These are phyloP conservation scores for Zoysia pacifica DNA, from an alignment of 176 grass and related monocot genomes.

Conservation along the genomic window DNA sequence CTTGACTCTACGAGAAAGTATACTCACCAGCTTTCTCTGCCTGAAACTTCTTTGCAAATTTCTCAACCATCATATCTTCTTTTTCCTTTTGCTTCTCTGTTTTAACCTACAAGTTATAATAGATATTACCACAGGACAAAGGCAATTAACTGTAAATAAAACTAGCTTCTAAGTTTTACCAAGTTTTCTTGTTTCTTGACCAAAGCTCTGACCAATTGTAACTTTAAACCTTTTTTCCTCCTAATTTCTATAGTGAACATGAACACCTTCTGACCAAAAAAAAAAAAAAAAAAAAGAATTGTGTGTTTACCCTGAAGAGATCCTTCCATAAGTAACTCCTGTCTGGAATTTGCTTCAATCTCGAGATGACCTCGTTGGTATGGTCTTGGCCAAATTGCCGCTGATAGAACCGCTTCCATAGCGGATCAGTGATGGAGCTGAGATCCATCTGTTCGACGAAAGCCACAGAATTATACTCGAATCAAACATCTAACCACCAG, in stretches of 20 bases:
- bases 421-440: slow-evolving; percentile 35
- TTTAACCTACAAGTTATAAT: slow-evolving; percentile 33
- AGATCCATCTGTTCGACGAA: slow-evolving; percentile 43
- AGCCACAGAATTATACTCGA: background rate
- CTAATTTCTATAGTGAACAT: background rate
- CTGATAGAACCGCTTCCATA: slow-evolving; percentile 51
- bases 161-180: background rate
- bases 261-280: background rate
- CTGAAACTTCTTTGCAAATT: slow-evolving; percentile 41
- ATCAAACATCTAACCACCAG: background rate
- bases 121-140: slow-evolving; percentile 11
- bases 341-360: background rate
- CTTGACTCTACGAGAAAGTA: background rate
- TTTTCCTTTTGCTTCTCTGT: slow-evolving; percentile 30
- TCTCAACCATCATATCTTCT: slow-evolving; percentile 40
- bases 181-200: background rate
- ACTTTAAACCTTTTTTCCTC: background rate
- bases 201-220: background rate
- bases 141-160: background rate
- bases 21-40: slow-evolving; percentile 49
- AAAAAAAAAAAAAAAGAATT: background rate
- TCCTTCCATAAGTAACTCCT: slow-evolving; percentile 41
- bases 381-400: slow-evolving; percentile 36
- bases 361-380: background rate
- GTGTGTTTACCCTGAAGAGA: slow-evolving; percentile 36